Evolutionary conservation across 495 filamentous ascomycete genomes (phyloP).

Genomic region (Penicillium nucicola): DNA sequence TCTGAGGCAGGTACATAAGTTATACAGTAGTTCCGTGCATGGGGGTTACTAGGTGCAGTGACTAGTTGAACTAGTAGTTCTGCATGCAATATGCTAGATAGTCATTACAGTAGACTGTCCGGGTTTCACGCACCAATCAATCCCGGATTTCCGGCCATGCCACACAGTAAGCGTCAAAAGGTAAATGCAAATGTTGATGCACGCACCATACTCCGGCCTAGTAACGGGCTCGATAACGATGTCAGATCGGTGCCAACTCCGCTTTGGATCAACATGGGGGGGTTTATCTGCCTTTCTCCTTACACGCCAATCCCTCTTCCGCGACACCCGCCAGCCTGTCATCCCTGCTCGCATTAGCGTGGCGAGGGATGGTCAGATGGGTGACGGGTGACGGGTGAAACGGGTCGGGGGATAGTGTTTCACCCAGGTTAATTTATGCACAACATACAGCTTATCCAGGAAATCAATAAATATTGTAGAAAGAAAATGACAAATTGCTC

Average conservation of each 20-base stretch:
- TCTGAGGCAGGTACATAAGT: too few species aligned
- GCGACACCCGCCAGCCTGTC: conserved; percentile 6
- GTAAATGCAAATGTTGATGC: neutral
- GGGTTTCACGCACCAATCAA: neutral
- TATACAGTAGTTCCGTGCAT: too few species aligned
- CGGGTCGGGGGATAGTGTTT: conserved; percentile 12
- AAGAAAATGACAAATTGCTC: conserved; percentile 27
- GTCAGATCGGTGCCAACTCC: conserved; percentile 9
- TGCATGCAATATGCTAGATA: neutral
- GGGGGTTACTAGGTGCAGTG: too few species aligned
- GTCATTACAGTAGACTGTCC: neutral
- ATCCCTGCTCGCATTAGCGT: conserved; percentile 2
- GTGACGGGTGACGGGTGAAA: conserved; percentile 23
- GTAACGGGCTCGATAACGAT: conserved; percentile 9
- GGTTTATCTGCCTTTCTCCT: neutral
- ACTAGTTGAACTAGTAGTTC: neutral
- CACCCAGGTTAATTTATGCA: conserved; percentile 9
- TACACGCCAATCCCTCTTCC: neutral
- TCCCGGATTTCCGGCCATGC: neutral
- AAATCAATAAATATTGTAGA: neutral
- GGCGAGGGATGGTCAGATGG: neutral
- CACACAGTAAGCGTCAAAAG: too few species aligned
- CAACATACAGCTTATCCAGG: neutral
- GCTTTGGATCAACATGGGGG: neutral
- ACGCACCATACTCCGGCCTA: neutral